Conservation (phyloP, 768 basidiomycete genomes). For the Podaxis sp. region DNA sequence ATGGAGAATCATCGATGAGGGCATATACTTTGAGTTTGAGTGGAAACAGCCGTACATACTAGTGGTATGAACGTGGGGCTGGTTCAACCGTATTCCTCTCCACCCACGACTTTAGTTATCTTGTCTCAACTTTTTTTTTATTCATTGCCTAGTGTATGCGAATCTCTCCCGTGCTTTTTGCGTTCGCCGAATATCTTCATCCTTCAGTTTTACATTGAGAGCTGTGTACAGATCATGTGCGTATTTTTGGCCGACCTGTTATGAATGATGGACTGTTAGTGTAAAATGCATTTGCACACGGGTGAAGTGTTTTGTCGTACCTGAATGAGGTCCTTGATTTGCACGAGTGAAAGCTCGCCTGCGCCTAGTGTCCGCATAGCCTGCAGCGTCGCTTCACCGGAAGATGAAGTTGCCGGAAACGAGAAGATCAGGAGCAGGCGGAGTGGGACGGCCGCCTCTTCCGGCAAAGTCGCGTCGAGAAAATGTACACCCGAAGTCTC, state of each 20-base stretch:
- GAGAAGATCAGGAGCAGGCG: constrained; percentile 65
- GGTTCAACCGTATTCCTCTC: no score
- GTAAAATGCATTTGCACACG: background rate
- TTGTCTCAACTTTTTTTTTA: background rate
- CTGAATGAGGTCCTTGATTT: constrained; percentile 52
- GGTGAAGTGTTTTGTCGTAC: constrained; percentile 32
- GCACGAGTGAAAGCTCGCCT: constrained; percentile 49
- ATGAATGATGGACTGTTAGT: background rate
- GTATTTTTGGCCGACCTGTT: constrained; percentile 65
- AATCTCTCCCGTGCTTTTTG: constrained; percentile 60
- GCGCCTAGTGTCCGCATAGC: constrained; percentile 63
- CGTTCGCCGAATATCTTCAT: constrained; percentile 59
- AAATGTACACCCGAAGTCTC: constrained; percentile 62
- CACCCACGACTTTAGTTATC: no score
- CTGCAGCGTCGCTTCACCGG: constrained; percentile 42
- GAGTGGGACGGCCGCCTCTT: constrained; percentile 66
- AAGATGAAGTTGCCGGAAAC: constrained; percentile 39
- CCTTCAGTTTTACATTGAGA: constrained; percentile 62
- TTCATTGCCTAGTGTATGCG: constrained; percentile 20
- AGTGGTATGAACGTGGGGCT: no score
- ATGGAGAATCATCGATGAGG: no score
- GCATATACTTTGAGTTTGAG: no score
- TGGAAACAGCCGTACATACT: no score
- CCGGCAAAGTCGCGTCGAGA: constrained; percentile 69
- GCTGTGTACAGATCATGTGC: constrained; percentile 55